A percentile compares a stretch with the other conserved stretches of the same genome.
Evolutionary conservation across 352 stramenopile species (phyloP).

Genomic region (Aphanomyces astaci): DNA sequence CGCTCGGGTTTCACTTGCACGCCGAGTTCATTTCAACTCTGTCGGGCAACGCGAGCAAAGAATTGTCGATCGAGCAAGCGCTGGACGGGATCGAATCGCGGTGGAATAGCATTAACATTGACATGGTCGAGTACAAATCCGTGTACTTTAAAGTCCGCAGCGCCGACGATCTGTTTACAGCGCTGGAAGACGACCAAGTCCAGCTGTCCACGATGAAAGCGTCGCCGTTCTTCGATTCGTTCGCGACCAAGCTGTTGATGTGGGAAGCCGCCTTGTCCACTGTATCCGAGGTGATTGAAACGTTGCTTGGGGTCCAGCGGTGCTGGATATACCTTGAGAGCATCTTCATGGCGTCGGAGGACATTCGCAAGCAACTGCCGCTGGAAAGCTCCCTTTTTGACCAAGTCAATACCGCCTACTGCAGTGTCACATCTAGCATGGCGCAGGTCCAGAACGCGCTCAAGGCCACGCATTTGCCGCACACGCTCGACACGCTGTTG

Average conservation of each 20-base stretch:
- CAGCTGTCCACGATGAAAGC: slow-evolving; percentile 91
- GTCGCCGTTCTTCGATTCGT: slow-evolving; percentile 89
- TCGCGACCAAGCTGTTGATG: slow-evolving; percentile 79
- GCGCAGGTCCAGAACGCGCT: slow-evolving; percentile 72
- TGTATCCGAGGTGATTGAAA: slow-evolving; percentile 89
- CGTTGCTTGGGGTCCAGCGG: slow-evolving; percentile 79
- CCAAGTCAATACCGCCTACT: slow-evolving; percentile 77
- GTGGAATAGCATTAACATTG: slow-evolving; percentile 83
- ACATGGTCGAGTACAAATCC: slow-evolving; percentile 88
- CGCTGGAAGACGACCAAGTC: slow-evolving; percentile 87
- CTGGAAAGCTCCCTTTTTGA: slow-evolving; percentile 80
- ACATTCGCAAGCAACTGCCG: slow-evolving; percentile 92
- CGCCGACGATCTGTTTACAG: slow-evolving; percentile 87
- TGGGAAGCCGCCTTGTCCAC: slow-evolving; percentile 82
- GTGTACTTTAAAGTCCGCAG: slow-evolving; percentile 90
- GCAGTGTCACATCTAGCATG: slow-evolving; percentile 62
- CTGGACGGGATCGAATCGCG: slow-evolving; percentile 81
- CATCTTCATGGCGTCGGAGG: slow-evolving; percentile 93
- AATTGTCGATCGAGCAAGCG: slow-evolving; percentile 87
- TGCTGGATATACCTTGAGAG: slow-evolving; percentile 94
- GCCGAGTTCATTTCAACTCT: slow-evolving; percentile 89
- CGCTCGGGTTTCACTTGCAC: slow-evolving; percentile 79
- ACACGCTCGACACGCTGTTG: slow-evolving; percentile 52
- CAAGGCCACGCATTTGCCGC: slow-evolving; percentile 42
- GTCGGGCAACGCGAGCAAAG: slow-evolving; percentile 86